Conservation (phyloP, 176 grass and related monocot species). For the Carex cristatella region DNA sequence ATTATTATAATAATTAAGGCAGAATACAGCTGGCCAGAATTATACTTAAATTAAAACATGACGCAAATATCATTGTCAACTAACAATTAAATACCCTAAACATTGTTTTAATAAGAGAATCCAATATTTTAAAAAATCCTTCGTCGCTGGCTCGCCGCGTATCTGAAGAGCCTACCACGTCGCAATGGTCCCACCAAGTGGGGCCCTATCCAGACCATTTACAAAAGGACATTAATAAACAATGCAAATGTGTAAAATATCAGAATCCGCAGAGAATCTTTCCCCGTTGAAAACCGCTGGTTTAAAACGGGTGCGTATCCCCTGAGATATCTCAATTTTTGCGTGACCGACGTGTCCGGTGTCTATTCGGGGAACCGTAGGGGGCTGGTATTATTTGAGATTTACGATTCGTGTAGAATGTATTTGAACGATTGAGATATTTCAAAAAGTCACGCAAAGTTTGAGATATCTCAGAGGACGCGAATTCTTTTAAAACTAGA, state of each 20-base stretch:
- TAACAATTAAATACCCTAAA: neutral
- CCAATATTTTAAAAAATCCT: constrained; percentile 13
- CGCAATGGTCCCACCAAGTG: neutral
- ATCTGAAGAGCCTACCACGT: constrained; percentile 5
- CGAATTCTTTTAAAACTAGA: neutral
- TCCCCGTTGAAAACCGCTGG: neutral
- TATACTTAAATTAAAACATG: neutral
- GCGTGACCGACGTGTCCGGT: too few relatives aligned
- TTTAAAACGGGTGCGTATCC: neutral
- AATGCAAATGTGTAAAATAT: neutral
- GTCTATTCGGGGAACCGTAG: too few relatives aligned
- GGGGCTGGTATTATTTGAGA: too few relatives aligned
- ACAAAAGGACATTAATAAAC: neutral
- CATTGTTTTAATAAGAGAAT: neutral
- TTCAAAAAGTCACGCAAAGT: too few relatives aligned
- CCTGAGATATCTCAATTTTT: too few relatives aligned
- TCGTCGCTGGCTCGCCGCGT: constrained; percentile 21
- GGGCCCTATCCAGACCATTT: constrained; percentile 2
- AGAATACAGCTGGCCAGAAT: neutral
- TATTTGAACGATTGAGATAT: too few relatives aligned
- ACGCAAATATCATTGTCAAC: neutral
- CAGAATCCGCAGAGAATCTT: neutral
- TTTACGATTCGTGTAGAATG: too few relatives aligned
- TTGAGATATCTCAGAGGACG: too few relatives aligned
- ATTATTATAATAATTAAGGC: neutral